Conservation (phyloP, 202 grass and related monocot genomes). For the Brachypodium distachyon region DNA sequence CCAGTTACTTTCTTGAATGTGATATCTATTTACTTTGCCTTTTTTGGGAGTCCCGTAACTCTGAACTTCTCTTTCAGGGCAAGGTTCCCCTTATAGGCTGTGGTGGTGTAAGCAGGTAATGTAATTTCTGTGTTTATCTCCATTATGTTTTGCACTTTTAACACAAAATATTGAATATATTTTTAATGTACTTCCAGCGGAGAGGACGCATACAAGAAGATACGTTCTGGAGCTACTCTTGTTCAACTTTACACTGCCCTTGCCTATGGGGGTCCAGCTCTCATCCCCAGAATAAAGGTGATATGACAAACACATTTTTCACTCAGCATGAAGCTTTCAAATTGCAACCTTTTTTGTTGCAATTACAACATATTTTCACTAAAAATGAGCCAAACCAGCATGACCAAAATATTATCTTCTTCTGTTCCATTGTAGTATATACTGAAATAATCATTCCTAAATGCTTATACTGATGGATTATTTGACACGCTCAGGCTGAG, state of each 20-base stretch:
- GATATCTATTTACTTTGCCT: constrained; percentile 7
- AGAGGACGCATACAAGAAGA: constrained; percentile 97
- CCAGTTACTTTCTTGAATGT: constrained; percentile 3
- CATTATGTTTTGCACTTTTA: background rate
- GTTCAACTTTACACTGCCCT: constrained; percentile 90
- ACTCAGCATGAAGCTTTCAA: background rate
- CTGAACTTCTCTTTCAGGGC: constrained; percentile 56
- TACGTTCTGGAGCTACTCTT: constrained; percentile 80
- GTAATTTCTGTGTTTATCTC: background rate
- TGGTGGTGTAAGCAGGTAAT: constrained; percentile 86
- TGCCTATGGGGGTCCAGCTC: constrained; percentile 78
- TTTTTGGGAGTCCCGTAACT: background rate
- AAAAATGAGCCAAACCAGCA: background rate
- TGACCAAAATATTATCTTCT: background rate
- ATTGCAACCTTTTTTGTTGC: background rate
- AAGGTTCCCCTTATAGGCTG: constrained; percentile 89
- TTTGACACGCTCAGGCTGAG: constrained; percentile 50
- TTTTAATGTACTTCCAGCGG: constrained; percentile 43
- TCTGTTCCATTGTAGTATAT: background rate
- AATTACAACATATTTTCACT: background rate
- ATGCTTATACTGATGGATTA: constrained; percentile 18
- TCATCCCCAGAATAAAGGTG: constrained; percentile 94
- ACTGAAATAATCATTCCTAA: background rate
- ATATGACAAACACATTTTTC: background rate
- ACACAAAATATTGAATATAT: constrained; percentile 6